Conservation (phyloP, 2,329 filamentous ascomycete genomes). For the Aspergillus sojae region DNA sequence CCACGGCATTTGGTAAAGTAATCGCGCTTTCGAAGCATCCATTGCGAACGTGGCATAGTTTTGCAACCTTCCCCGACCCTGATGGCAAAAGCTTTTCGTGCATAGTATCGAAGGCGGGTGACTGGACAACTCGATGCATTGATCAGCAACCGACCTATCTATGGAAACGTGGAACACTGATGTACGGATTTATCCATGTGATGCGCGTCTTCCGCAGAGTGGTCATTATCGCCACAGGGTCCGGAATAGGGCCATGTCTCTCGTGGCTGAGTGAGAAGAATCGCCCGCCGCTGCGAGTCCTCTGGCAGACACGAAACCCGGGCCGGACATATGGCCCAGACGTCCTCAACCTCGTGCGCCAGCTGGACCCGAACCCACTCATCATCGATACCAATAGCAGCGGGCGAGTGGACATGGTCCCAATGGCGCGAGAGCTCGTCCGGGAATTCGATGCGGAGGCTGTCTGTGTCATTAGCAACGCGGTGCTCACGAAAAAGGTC, state of each 20-base stretch:
- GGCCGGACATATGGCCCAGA: conserved; percentile 35
- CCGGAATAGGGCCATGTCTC: conserved; percentile 44
- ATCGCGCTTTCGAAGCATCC: conserved; percentile 23
- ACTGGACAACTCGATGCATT: conserved; percentile 28
- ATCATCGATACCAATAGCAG: conserved; percentile 38
- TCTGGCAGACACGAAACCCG: conserved; percentile 42
- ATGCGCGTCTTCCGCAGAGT: conserved; percentile 40
- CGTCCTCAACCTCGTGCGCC: conserved; percentile 34
- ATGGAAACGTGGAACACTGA: conserved; percentile 23
- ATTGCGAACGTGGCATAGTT: conserved; percentile 27
- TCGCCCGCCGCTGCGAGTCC: conserved; percentile 28
- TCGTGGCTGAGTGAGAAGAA: neutral
- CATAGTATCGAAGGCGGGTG: conserved; percentile 22
- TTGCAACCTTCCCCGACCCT: conserved; percentile 23
- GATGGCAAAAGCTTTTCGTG: conserved; percentile 13
- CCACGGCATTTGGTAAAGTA: conserved; percentile 20
- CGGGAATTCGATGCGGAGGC: conserved; percentile 39
- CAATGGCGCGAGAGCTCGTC: conserved; percentile 21
- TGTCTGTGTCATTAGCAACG: conserved; percentile 41
- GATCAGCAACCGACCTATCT: conserved; percentile 20
- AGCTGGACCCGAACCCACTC: conserved; percentile 37
- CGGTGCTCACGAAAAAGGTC: conserved; percentile 38
- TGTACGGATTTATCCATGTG: conserved; percentile 1
- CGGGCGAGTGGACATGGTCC: conserved; percentile 38
- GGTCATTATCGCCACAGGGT: conserved; percentile 44